Evolutionary conservation across 495 filamentous ascomycete species (phyloP), one percentile per base, ranked within the genome.

Genomic region (Tuber melanosporum): DNA sequence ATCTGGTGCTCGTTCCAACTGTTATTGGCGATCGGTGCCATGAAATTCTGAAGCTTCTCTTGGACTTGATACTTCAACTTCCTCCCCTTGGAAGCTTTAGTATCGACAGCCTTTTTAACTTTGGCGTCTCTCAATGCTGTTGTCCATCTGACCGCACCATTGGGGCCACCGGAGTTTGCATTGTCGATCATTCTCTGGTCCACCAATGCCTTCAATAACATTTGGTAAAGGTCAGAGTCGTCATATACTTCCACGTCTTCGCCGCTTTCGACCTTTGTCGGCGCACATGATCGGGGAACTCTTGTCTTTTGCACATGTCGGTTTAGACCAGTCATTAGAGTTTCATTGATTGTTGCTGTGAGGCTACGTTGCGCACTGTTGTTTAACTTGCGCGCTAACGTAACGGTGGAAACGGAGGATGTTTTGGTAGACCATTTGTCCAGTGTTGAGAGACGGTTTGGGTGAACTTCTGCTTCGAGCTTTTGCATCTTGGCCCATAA

Each of bases 1-100:
- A 93, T 89, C 57, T 93, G 92, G n/a, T 73, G 74, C 19, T 82
- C 80, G 42, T 75, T 80, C 80, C 80, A 82, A 5, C 41, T 52
- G 43, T 82, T 82, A 47, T 82, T 77, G 83, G 97, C 92, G 83
- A 97, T 92, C 0, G 95, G 92, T 44, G 94, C 94, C 94, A 98
- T 97, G 83, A 98, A 98, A 85, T 98, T 98, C 86, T 95, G 92
- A 78, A 99, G 84, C 85, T 97, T 98, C 86, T 98, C 94, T 81
- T 98, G 95, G 26, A 98, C 94, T 71, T 91, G 93, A 85, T 92
- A 98, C 70, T 92, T 86, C 89, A 99, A 88, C 85, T 97, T 99
- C 73, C 95, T 87, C 8, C 95, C 95, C 86, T 98, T 98, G 81
- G 93, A 97, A 17, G 96, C 96, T 80, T 93, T 95, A 22, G 94